Evolutionary conservation across 2,329 filamentous ascomycete species (phyloP), one percentile per base, ranked within the genome.

Genomic region (Epichloe aotearoae): DNA sequence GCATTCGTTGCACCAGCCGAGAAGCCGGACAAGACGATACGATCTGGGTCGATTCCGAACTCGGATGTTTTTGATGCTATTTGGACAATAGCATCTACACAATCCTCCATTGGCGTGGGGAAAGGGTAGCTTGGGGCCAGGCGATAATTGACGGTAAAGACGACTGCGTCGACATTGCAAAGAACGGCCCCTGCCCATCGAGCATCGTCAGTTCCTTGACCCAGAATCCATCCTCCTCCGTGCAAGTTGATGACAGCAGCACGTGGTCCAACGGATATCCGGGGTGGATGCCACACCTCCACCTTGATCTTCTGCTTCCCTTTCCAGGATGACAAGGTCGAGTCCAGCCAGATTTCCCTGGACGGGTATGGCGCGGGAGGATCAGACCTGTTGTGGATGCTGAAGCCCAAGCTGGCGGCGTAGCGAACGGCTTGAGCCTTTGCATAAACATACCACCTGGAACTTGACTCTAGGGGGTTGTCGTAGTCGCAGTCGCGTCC

Each of bases 101-200:
- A 77, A 60, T 86, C 83, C 56, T 86, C 80, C 0, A 85, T 73
- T 0, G 80, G 75, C 0, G 75, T 76, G 1, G 82, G 82, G 59
- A 83, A 84, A 0, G 80, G 80, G 55, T 76, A 70, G 58, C 77
- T 76, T 0, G 83, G 83, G 0, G 82, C 80, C 2, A 84, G 72
- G n/a, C 83, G 75, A 61, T 86, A 86, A 58, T 83, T 80, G 56
- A 84, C 79, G 2, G 75, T 78, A 54, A 85, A 74, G 50, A 83
- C 73, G 20, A 84, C 69, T 30, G 76, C 79, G 49, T 77, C 72
- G 12, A 76, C 67, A 4, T 71, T 66, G 26, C 74, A 65, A 39
- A 76, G 65, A 3, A 82, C 73, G 37, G 72, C 67, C 4, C 73
- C 69, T 5, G 75, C 77, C 70, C 80, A 84, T 41, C 79, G 72